phyloP scores from a whole-genome alignment of 2,329 filamentous ascomycete genomes.

The Monilinia fructicola region DNA sequence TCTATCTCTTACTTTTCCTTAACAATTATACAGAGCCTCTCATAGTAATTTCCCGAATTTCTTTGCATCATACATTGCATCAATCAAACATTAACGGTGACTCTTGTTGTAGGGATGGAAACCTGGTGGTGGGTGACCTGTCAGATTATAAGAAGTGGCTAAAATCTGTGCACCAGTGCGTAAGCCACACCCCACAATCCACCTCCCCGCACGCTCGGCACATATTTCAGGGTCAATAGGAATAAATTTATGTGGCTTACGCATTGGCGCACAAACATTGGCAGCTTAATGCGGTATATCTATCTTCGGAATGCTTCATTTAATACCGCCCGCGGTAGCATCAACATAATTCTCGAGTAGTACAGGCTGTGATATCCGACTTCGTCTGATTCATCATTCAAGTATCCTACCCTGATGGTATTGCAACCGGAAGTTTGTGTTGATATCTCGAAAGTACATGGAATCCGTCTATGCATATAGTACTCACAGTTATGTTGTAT shows the following conservation, averaged over 20 bases:
- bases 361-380: not conserved
- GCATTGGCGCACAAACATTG: not conserved
- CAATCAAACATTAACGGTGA: too few species aligned
- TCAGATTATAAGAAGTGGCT: too few species aligned
- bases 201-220: too few species aligned
- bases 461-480: too few species aligned
- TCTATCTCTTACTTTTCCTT: too few species aligned
- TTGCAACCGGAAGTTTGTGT: constrained; percentile 92
- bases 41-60: too few species aligned
- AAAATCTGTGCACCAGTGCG: not conserved
- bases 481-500: constrained; percentile 58
- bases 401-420: constrained; percentile 99
- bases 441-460: too few species aligned
- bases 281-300: not conserved
- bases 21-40: too few species aligned
- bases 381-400: constrained; percentile 93
- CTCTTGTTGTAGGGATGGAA: too few species aligned
- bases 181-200: not conserved
- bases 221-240: not conserved
- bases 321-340: too few species aligned
- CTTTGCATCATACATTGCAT: too few species aligned
- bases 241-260: not conserved
- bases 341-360: not conserved
- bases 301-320: not conserved
- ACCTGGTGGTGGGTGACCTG: too few species aligned